Conservation (phyloP, 2,329 filamentous ascomycete genomes). For the Colletotrichum plurivorum region DNA sequence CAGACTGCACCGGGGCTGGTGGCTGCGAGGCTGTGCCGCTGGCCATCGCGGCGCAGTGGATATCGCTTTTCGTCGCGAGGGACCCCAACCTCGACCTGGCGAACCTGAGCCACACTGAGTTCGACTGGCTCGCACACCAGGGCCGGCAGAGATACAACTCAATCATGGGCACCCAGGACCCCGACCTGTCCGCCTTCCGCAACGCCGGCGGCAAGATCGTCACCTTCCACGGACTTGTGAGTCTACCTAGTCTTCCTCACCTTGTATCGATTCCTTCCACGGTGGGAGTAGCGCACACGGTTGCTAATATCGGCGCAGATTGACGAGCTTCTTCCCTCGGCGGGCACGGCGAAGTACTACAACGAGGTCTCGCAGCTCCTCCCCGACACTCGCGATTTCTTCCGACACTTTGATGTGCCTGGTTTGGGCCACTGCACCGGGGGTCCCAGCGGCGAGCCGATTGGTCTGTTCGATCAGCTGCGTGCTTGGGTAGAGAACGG, state of each 20-base stretch:
- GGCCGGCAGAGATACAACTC: constrained; percentile 12
- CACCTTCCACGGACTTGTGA: constrained; percentile 55
- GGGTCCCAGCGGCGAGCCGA: constrained; percentile 31
- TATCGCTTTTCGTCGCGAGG: constrained; percentile 46
- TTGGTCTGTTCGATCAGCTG: constrained; percentile 29
- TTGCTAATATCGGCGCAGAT: constrained; percentile 28
- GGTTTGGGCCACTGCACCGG: constrained; percentile 35
- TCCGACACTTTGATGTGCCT: constrained; percentile 31
- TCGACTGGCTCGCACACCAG: constrained; percentile 33
- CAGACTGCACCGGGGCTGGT: background rate
- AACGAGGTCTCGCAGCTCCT: background rate
- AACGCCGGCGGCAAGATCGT: constrained; percentile 56
- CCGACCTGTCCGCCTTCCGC: constrained; percentile 48
- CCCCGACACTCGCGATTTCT: constrained; percentile 7
- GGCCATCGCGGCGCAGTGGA: constrained; percentile 41
- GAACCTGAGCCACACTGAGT: constrained; percentile 29
- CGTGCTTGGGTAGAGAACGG: constrained; percentile 42
- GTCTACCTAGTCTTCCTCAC: background rate
- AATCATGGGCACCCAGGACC: constrained; percentile 47
- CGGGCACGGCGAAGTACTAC: constrained; percentile 50
- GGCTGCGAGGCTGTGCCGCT: constrained; percentile 10
- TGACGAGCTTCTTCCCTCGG: constrained; percentile 53
- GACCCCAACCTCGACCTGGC: constrained; percentile 46
- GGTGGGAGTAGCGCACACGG: background rate
- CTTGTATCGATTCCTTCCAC: background rate